phyloP scores from a whole-genome alignment of 768 basidiomycete species.

The Paxillus involutus region DNA sequence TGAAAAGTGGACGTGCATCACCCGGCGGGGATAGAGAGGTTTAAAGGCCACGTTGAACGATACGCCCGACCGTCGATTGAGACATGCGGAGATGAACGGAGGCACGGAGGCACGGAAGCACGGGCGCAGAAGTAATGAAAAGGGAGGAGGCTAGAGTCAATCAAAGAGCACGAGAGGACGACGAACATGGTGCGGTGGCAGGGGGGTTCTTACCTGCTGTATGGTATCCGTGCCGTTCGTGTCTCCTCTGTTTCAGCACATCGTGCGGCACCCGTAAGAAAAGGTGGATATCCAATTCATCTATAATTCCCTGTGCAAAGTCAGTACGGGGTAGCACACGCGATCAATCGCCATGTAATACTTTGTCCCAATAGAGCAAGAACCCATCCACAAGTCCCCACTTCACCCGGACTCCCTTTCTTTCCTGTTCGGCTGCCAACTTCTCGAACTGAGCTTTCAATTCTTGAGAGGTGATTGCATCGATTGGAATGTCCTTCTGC shows the following conservation, averaged over 20 bases:
- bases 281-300: constrained; percentile 72
- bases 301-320: constrained; percentile 60
- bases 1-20: not conserved
- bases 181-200: not conserved
- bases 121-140: constrained; percentile 16
- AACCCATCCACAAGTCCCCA: constrained; percentile 95
- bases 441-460: constrained; percentile 58
- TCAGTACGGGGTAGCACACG: not conserved
- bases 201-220: constrained; percentile 68
- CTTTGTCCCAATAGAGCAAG: constrained; percentile 84
- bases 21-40: constrained; percentile 7
- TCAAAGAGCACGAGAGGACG: constrained; percentile 8
- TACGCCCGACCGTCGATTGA: constrained; percentile 1
- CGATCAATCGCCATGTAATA: constrained; percentile 24
- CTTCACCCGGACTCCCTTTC: constrained; percentile 50
- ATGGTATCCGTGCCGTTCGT: constrained; percentile 82
- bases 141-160: constrained; percentile 21
- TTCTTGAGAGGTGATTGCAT: constrained; percentile 35
- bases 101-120: constrained; percentile 6
- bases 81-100: constrained; percentile 20
- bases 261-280: constrained; percentile 86
- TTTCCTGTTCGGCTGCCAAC: constrained; percentile 40
- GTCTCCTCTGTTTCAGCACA: constrained; percentile 68
- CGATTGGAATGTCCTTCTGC: constrained; percentile 70
- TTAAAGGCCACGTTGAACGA: not conserved